Conservation (phyloP, 805 yeast genomes). For the Starmerella sirachaensis region DNA sequence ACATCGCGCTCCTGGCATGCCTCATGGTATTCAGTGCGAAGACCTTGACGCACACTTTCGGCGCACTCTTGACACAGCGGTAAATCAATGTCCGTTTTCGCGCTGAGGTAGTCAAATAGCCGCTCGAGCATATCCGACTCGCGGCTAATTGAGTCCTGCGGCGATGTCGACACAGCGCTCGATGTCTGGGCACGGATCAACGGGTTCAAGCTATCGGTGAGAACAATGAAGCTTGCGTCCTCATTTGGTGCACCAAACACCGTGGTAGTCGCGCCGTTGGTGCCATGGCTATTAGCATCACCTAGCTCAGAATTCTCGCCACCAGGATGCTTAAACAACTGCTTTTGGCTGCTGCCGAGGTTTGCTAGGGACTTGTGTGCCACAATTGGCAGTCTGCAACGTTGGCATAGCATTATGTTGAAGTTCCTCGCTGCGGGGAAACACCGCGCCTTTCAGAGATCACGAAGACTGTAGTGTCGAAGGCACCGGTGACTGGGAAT, state of each 20-base stretch:
- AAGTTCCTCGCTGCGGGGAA: no score
- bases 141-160: conserved; percentile 7
- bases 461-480: no score
- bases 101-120: conserved; percentile 60
- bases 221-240: conserved; percentile 22
- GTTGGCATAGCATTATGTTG: conserved; percentile 46
- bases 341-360: conserved; percentile 43
- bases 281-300: neutral
- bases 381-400: conserved; percentile 47
- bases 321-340: conserved; percentile 35
- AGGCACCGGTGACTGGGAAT: no score
- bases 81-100: conserved; percentile 63
- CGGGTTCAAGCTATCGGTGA: conserved; percentile 23
- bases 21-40: conserved; percentile 59
- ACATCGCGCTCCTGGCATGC: conserved; percentile 66
- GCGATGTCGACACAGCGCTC: neutral
- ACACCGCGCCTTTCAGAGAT: no score
- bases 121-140: conserved; percentile 35
- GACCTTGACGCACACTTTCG: conserved; percentile 45
- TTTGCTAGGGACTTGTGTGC: conserved; percentile 45
- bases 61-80: conserved; percentile 89
- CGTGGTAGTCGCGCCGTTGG: conserved; percentile 14
- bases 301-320: neutral
- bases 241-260: conserved; percentile 24
- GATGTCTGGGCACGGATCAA: conserved; percentile 9